These are phyloP conservation scores for Starmera caribaea DNA, from an alignment of 805 yeast species.

Conservation along the genomic window DNA sequence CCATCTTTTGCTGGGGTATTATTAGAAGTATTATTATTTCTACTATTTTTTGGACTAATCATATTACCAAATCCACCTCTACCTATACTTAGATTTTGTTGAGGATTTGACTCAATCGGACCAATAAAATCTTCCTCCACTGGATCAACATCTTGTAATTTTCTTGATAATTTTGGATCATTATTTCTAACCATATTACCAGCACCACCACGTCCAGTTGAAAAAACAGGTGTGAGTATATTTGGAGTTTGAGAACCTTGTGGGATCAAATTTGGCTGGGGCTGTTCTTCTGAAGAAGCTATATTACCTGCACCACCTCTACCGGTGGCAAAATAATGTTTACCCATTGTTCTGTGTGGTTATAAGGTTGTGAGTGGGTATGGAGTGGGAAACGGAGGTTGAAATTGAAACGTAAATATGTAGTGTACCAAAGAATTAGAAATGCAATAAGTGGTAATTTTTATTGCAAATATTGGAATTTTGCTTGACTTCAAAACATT, in stretches of 20 bases:
- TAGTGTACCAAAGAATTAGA: too few species aligned
- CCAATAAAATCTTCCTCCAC: slow-evolving; percentile 28
- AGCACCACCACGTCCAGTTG: slow-evolving; percentile 74
- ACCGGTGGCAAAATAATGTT: slow-evolving; percentile 52
- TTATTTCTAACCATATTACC: slow-evolving; percentile 64
- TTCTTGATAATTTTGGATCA: slow-evolving; percentile 48
- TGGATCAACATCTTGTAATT: slow-evolving; percentile 57
- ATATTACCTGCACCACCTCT: slow-evolving; percentile 77
- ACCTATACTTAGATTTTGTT: slow-evolving; percentile 32
- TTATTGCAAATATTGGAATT: too few species aligned
- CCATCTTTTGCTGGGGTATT: slow-evolving; percentile 6
- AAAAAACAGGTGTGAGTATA: slow-evolving; percentile 42
- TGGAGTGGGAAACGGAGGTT: not conserved
- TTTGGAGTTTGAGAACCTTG: slow-evolving; percentile 57
- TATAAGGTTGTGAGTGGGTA: not conserved
- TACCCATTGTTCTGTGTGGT: slow-evolving; percentile 3
- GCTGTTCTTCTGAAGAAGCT: slow-evolving; percentile 29
- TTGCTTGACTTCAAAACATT: too few species aligned
- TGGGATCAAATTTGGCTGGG: slow-evolving; percentile 45
- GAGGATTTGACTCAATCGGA: slow-evolving; percentile 29
- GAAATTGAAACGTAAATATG: too few species aligned
- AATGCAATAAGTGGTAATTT: too few species aligned
- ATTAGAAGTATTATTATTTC: too few species aligned
- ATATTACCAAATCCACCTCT: slow-evolving; percentile 63
- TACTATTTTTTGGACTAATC: slow-evolving; percentile 25